Evolutionary conservation across 441 rosid species (phyloP).

Genomic region (Arabidopsis lyrata): DNA sequence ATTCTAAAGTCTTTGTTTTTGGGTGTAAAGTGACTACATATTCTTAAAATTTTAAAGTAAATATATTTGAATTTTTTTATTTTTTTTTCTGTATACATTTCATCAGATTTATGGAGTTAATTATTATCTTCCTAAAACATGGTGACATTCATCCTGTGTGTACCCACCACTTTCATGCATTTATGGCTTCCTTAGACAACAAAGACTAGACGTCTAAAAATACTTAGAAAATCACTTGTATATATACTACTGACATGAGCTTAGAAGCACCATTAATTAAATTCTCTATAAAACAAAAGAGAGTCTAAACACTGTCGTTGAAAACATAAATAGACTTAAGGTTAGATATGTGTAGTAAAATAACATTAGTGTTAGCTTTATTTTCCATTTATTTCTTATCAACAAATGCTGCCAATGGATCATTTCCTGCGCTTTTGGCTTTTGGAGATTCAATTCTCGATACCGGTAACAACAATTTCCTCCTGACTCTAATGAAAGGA

Average conservation of each 20-base stretch:
- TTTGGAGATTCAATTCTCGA: slow-evolving; percentile 69
- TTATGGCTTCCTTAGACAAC: slow-evolving; percentile 42
- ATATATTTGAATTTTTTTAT: neutral
- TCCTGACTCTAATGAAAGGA: slow-evolving; percentile 47
- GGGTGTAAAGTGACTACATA: slow-evolving; percentile 19
- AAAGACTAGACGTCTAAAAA: slow-evolving; percentile 41
- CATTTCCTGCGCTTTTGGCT: slow-evolving; percentile 52
- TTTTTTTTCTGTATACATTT: neutral
- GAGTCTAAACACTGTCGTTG: slow-evolving; percentile 15
- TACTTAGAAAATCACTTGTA: slow-evolving; percentile 7
- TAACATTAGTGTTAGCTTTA: slow-evolving; percentile 31
- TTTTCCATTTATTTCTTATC: slow-evolving; percentile 18
- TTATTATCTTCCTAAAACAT: slow-evolving; percentile 28
- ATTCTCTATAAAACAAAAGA: slow-evolving; percentile 14
- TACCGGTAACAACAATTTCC: slow-evolving; percentile 62
- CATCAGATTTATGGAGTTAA: slow-evolving; percentile 11
- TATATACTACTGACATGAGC: slow-evolving; percentile 26
- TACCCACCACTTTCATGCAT: slow-evolving; percentile 36
- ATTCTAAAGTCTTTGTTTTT: neutral
- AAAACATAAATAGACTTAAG: slow-evolving; percentile 14
- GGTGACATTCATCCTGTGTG: slow-evolving; percentile 40
- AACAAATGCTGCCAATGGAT: slow-evolving; percentile 30
- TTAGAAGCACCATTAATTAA: slow-evolving; percentile 14
- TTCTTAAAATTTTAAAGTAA: neutral
- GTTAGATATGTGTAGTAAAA: slow-evolving; percentile 21